phyloP scores from a whole-genome alignment of 2,329 filamentous ascomycete species.

The Lachnellula hyalina region DNA sequence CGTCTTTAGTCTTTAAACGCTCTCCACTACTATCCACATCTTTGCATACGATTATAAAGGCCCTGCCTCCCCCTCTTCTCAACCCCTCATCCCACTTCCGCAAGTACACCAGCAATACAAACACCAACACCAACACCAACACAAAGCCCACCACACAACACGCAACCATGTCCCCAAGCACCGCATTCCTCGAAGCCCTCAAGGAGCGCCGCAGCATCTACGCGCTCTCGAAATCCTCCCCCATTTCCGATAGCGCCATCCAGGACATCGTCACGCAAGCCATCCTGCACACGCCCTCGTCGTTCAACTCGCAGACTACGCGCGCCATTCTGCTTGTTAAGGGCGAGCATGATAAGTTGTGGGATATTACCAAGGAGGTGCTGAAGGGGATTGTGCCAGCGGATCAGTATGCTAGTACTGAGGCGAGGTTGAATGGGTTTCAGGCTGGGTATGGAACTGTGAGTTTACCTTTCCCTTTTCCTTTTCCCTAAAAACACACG shows the following conservation, averaged over 20 bases:
- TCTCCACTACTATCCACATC: neutral
- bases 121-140: neutral
- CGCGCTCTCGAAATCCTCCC: constrained; percentile 57
- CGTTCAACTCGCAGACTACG: constrained; percentile 86
- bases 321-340: constrained; percentile 74
- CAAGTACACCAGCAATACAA: neutral
- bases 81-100: neutral
- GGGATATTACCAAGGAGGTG: constrained; percentile 64
- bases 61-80: neutral
- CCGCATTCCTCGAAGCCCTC: constrained; percentile 53
- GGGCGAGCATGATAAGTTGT: constrained; percentile 80
- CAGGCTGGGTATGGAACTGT: constrained; percentile 71
- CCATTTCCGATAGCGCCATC: constrained; percentile 53
- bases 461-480: constrained; percentile 32
- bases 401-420: constrained; percentile 18
- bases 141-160: neutral
- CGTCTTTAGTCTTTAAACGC: constrained; percentile 3
- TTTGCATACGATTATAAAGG: constrained; percentile 1
- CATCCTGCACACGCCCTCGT: constrained; percentile 66
- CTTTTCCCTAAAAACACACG: neutral
- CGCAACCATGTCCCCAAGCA: constrained; percentile 35
- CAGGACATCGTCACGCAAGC: constrained; percentile 59
- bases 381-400: constrained; percentile 64
- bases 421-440: constrained; percentile 46
- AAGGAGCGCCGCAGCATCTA: constrained; percentile 66